Percentiles rank a stretch among this genome's conserved stretches.
These are phyloP conservation scores for Teratosphaeria viscida DNA, from an alignment of 2,329 filamentous ascomycete species.

Conservation along the genomic window DNA sequence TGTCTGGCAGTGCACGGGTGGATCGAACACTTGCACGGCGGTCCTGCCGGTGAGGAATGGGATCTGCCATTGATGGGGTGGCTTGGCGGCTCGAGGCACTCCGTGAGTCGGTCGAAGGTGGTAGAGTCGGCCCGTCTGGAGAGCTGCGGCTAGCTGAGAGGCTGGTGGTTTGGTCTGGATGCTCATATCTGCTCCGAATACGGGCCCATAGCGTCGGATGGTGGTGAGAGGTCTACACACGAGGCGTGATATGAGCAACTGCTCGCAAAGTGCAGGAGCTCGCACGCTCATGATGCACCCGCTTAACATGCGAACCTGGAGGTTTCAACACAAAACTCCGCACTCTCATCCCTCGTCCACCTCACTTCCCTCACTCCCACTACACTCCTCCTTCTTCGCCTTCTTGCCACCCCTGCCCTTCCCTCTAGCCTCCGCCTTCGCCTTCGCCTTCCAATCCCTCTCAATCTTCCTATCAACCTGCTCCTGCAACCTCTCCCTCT, in stretches of 20 bases:
- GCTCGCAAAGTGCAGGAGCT: neutral
- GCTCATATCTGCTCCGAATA: too few species aligned
- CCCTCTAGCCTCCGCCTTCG: neutral
- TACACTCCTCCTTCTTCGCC: neutral
- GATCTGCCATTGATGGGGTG: neutral
- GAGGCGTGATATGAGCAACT: neutral
- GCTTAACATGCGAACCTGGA: neutral
- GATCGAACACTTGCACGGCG: neutral
- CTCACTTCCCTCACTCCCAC: neutral
- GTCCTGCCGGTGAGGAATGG: neutral
- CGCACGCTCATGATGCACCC: neutral
- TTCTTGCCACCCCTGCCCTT: neutral
- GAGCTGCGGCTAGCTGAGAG: neutral
- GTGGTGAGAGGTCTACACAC: too few species aligned
- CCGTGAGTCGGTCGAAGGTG: neutral
- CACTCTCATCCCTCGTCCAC: neutral
- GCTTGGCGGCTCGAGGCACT: neutral
- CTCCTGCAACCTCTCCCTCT: conserved; percentile 65
- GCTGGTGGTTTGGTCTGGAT: neutral
- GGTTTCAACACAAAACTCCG: neutral
- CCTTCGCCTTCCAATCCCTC: conserved; percentile 38
- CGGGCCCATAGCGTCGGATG: too few species aligned
- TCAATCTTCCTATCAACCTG: conserved; percentile 67
- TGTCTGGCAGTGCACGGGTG: neutral
- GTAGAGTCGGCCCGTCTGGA: neutral